Conservation (phyloP, 331 rosid genomes). For the Malus hybrid region DNA sequence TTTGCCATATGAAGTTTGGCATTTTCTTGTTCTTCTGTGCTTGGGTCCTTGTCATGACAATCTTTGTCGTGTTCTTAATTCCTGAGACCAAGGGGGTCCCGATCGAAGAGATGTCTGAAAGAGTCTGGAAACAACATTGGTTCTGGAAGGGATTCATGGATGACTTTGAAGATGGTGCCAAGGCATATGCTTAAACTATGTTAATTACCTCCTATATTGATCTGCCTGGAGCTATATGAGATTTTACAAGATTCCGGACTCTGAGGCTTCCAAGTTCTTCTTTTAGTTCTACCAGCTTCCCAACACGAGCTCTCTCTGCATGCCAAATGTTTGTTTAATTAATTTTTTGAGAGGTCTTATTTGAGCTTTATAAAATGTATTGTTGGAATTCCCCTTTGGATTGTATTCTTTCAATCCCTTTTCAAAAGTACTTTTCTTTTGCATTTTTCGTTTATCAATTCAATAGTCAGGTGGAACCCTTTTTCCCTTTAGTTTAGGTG, state of each 20-base stretch:
- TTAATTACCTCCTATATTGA: background rate
- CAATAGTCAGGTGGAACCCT: no score
- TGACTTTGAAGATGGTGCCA: background rate
- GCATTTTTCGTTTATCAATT: no score
- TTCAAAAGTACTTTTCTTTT: no score
- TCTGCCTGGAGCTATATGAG: background rate
- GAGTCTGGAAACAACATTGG: conserved; percentile 69
- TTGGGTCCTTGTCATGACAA: conserved; percentile 51
- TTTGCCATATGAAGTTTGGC: conserved; percentile 52
- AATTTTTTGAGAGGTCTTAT: no score
- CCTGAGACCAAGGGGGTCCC: conserved; percentile 67
- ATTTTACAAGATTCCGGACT: background rate
- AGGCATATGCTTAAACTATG: background rate
- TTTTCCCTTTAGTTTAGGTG: no score
- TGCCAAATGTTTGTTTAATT: no score
- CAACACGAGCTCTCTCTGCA: no score
- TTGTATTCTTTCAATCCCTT: no score
- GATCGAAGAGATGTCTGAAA: conserved; percentile 64
- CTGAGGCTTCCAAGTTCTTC: background rate
- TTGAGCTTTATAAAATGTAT: no score
- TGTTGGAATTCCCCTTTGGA: no score
- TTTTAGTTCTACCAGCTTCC: background rate
- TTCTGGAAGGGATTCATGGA: conserved; percentile 56
- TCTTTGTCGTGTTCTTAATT: conserved; percentile 31
- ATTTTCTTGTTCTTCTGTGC: conserved; percentile 59